These are phyloP conservation scores for Colletotrichum musae DNA, from an alignment of 2,329 filamentous ascomycete species.

Conservation along the genomic window DNA sequence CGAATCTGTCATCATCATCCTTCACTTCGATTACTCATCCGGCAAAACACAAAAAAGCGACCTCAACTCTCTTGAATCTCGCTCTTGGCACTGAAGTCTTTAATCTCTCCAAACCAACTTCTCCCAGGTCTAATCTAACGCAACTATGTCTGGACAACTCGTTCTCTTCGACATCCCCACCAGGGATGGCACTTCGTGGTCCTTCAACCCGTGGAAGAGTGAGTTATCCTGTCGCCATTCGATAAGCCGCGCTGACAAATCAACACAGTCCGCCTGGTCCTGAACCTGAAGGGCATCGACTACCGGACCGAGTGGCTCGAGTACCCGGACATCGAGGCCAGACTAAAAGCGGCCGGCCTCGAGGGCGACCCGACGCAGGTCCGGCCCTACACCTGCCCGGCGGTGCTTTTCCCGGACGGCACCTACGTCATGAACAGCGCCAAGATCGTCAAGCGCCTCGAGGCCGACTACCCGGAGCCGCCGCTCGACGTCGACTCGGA, in stretches of 20 bases:
- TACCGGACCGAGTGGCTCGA: constrained; percentile 80
- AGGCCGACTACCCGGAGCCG: constrained; percentile 71
- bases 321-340: constrained; percentile 75
- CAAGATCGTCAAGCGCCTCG: constrained; percentile 71
- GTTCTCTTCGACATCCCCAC: constrained; percentile 74
- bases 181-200: constrained; percentile 67
- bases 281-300: constrained; percentile 78
- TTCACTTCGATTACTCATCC: too few relatives aligned
- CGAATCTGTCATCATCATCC: too few relatives aligned
- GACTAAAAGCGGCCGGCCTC: constrained; percentile 61
- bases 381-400: constrained; percentile 67
- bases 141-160: constrained; percentile 49
- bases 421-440: constrained; percentile 75
- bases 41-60: too few relatives aligned
- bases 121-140: not conserved
- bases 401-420: constrained; percentile 69
- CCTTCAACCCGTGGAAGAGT: constrained; percentile 81
- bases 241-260: not conserved
- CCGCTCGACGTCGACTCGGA: constrained; percentile 71
- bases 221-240: constrained; percentile 36
- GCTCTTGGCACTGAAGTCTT: not conserved
- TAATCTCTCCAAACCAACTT: not conserved
- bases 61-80: too few relatives aligned
- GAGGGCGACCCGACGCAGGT: constrained; percentile 59
- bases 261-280: constrained; percentile 70